Evolutionary conservation across 163 green algal genomes (phyloP).

Genomic region (Prototheca wickerhamii): DNA sequence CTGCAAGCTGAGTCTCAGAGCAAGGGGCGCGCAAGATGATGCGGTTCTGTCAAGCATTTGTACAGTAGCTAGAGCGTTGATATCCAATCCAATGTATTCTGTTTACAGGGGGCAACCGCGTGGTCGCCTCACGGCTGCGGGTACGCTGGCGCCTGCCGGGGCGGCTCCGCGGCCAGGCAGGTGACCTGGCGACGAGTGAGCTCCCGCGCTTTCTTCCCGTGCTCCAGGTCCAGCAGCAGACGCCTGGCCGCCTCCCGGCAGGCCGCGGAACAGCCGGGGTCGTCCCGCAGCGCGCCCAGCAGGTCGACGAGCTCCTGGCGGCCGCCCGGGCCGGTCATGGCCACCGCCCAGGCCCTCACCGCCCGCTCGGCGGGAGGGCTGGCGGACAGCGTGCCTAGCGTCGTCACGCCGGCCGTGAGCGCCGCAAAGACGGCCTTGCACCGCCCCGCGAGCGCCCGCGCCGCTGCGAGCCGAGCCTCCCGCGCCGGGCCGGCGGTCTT

Average conservation of each 20-base stretch:
- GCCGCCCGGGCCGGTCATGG: background rate
- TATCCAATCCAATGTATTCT: too few species aligned
- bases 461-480: too few species aligned
- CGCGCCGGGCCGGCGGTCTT: too few species aligned
- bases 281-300: background rate
- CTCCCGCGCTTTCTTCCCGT: background rate
- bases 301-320: background rate
- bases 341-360: background rate
- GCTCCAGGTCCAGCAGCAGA: background rate
- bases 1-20: too few species aligned
- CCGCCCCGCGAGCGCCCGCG: too few species aligned
- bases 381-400: background rate
- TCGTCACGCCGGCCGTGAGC: background rate
- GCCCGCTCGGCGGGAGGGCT: background rate
- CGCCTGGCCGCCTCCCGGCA: background rate
- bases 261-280: background rate
- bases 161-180: background rate
- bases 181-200: background rate
- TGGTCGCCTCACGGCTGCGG: background rate
- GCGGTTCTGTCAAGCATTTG: too few species aligned
- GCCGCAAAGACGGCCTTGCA: too few species aligned
- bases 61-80: too few species aligned
- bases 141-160: background rate
- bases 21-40: too few species aligned
- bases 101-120: too few species aligned